Percentiles rank a stretch among this genome's conserved stretches.
phyloP scores from a whole-genome alignment of 225 moss, liverwort and hornwort genomes.

The Pleurozium schreberi region DNA sequence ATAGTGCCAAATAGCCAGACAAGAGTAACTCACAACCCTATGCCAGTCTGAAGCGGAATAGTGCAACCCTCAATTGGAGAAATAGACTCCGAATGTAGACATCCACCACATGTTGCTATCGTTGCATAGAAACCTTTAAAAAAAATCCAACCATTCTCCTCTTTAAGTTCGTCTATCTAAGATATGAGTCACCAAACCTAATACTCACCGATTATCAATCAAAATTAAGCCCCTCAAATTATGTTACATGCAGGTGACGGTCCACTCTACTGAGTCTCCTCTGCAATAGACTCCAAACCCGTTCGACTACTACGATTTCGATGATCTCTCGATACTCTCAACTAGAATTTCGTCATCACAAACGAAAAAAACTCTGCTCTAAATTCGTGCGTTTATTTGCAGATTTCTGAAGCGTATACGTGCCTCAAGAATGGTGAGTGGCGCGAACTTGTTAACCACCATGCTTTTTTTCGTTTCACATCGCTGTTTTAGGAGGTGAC shows the following conservation, averaged over 20 bases:
- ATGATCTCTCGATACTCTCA: neutral
- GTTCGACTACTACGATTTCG: neutral
- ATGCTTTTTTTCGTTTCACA: neutral
- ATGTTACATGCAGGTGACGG: neutral
- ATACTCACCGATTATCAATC: neutral
- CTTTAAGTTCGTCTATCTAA: neutral
- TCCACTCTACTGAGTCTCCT: neutral
- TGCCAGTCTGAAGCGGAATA: neutral
- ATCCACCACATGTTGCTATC: neutral
- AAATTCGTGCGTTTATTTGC: neutral
- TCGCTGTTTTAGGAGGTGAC: neutral
- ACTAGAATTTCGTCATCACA: neutral
- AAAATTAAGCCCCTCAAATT: neutral
- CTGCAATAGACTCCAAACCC: neutral
- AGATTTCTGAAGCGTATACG: slow-evolving; percentile 48
- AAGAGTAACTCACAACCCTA: neutral
- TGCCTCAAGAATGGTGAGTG: slow-evolving; percentile 34
- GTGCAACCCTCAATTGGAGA: neutral
- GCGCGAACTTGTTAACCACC: neutral
- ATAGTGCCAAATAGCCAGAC: neutral
- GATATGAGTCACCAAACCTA: neutral
- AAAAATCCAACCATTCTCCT: neutral
- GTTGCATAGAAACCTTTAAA: neutral
- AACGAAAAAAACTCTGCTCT: neutral
- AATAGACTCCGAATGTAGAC: neutral